Percentiles rank a stretch among this genome's conserved stretches.
These are phyloP conservation scores for Acer negundo DNA, from an alignment of 345 rosid species.

Conservation along the genomic window DNA sequence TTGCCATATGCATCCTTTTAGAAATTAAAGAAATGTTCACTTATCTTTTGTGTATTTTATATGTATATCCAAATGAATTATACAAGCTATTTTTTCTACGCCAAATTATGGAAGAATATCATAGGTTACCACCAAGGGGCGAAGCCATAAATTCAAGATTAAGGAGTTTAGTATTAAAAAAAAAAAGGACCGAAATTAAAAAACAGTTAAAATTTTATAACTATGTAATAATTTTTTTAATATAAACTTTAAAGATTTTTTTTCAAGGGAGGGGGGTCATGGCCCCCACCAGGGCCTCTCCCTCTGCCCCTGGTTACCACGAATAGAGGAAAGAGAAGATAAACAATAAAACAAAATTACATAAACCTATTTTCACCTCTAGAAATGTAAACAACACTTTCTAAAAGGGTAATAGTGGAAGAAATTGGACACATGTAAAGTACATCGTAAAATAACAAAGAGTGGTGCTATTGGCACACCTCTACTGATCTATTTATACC, in stretches of 20 bases:
- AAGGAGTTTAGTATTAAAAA: too few species aligned
- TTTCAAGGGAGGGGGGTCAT: too few species aligned
- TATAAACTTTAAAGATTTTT: too few species aligned
- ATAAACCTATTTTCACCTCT: not conserved
- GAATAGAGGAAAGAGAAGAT: not conserved
- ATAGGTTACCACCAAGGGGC: not conserved
- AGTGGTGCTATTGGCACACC: too few species aligned
- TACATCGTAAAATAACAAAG: slow-evolving; percentile 9
- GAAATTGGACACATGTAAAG: slow-evolving; percentile 2
- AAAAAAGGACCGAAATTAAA: too few species aligned
- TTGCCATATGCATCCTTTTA: not conserved
- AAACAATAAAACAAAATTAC: not conserved
- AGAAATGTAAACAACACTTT: not conserved
- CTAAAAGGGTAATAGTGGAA: not conserved
- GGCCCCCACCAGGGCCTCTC: too few species aligned
- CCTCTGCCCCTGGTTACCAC: too few species aligned
- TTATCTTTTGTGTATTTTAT: not conserved
- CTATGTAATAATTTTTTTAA: too few species aligned
- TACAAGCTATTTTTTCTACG: not conserved
- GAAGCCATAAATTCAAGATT: too few species aligned
- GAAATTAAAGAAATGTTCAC: too few species aligned
- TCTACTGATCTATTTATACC: too few species aligned
- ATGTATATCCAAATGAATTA: not conserved
- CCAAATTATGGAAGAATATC: not conserved
- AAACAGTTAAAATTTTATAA: too few species aligned